A percentile compares a stretch with the other conserved stretches of the same genome.
Evolutionary conservation across 805 yeast species (phyloP).

Genomic region (Ogataea chonburiensis): DNA sequence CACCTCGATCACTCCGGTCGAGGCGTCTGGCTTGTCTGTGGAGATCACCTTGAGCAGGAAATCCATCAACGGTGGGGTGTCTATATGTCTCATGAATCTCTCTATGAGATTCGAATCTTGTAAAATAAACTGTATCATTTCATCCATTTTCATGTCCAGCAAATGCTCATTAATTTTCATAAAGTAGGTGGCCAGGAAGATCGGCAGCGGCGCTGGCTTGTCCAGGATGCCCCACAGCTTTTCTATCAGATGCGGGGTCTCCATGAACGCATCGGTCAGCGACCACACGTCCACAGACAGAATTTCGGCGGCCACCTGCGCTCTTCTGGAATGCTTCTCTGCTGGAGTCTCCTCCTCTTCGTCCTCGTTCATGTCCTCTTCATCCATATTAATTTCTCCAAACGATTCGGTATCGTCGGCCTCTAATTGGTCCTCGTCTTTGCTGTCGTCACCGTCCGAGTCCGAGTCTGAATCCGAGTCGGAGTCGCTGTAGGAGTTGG

Average conservation of each 20-base stretch:
- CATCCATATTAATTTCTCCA: conserved; percentile 23
- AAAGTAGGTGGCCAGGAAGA: conserved; percentile 79
- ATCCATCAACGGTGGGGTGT: conserved; percentile 93
- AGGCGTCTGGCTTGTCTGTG: conserved; percentile 85
- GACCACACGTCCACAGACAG: conserved; percentile 93
- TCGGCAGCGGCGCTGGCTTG: conserved; percentile 61
- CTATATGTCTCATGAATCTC: conserved; percentile 79
- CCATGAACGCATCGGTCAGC: conserved; percentile 85
- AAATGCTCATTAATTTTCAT: conserved; percentile 90
- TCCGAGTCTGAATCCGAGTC: conserved; percentile 24
- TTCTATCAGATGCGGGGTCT: conserved; percentile 59
- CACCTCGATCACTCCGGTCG: conserved; percentile 81
- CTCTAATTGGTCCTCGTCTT: conserved; percentile 14
- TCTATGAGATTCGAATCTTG: conserved; percentile 70
- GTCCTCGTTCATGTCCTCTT: conserved; percentile 32
- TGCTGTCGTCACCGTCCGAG: conserved; percentile 10
- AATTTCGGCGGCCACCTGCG: conserved; percentile 83
- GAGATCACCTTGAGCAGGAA: conserved; percentile 84
- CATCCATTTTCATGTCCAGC: conserved; percentile 83
- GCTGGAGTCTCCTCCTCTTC: conserved; percentile 35
- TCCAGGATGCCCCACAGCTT: conserved; percentile 81
- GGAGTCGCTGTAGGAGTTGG: conserved; percentile 15
- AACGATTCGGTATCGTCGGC: conserved; percentile 23
- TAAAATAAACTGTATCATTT: conserved; percentile 68
- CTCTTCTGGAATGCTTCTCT: conserved; percentile 39